Conservation (phyloP, 148 eudicot species). For the Arbutus unedo region DNA sequence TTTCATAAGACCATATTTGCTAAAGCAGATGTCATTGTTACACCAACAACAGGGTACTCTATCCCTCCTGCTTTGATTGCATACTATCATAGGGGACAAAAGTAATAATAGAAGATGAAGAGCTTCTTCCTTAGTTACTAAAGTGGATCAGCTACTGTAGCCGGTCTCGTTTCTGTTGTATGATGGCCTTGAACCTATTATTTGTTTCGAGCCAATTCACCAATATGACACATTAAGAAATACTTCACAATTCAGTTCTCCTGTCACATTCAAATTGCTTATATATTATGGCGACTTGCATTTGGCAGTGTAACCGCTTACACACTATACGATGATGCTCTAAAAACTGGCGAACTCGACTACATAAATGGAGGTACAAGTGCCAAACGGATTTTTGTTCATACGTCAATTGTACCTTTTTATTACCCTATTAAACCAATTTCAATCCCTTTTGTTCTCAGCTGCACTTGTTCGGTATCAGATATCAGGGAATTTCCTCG, state of each 20-base stretch:
- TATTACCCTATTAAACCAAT: neutral
- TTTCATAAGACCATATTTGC: constrained; percentile 65
- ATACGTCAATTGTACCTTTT: neutral
- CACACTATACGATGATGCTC: constrained; percentile 57
- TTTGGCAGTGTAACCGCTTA: constrained; percentile 74
- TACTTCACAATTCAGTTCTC: neutral
- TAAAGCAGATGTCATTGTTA: constrained; percentile 73
- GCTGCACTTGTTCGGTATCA: constrained; percentile 82
- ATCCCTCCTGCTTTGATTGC: neutral
- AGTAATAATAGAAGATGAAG: neutral
- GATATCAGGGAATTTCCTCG: constrained; percentile 93
- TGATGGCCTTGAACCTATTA: neutral
- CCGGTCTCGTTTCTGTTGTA: neutral
- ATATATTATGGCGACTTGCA: neutral
- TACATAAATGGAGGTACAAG: constrained; percentile 83
- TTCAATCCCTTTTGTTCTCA: constrained; percentile 22
- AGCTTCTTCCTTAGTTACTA: neutral
- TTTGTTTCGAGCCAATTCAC: neutral
- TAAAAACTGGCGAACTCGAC: constrained; percentile 78
- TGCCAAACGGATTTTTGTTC: neutral
- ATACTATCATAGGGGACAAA: neutral
- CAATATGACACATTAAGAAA: neutral
- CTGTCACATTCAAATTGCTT: neutral
- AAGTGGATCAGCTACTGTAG: neutral
- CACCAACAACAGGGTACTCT: constrained; percentile 82